These are phyloP conservation scores for Epicoccum nigrum DNA, from an alignment of 2,329 filamentous ascomycete species.

Conservation along the genomic window DNA sequence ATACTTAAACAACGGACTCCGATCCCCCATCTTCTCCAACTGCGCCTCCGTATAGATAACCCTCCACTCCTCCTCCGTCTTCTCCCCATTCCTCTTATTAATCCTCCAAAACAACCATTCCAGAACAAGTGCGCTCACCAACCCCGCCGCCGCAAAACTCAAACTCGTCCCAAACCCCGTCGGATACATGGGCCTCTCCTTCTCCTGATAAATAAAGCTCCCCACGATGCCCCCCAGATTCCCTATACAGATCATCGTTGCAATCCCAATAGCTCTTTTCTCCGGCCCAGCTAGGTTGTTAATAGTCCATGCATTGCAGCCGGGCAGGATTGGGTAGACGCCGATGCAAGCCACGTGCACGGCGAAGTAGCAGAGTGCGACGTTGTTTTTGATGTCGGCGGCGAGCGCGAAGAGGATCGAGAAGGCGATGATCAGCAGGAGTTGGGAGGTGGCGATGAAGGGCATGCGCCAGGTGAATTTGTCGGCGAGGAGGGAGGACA, in stretches of 20 bases:
- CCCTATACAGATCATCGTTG: slow-evolving; percentile 32
- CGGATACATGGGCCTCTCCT: slow-evolving; percentile 40
- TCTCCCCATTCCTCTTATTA: slow-evolving; percentile 42
- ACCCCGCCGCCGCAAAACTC: slow-evolving; percentile 29
- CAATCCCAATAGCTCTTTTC: slow-evolving; percentile 36
- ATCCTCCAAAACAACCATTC: slow-evolving; percentile 39
- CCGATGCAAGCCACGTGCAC: slow-evolving; percentile 51
- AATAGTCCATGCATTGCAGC: slow-evolving; percentile 33
- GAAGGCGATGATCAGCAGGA: slow-evolving; percentile 47
- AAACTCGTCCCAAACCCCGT: slow-evolving; percentile 43
- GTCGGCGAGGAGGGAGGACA: slow-evolving; percentile 26
- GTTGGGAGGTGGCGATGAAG: slow-evolving; percentile 25
- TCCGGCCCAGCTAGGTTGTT: slow-evolving; percentile 32
- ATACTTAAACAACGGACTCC: slow-evolving; percentile 50
- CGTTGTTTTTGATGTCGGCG: slow-evolving; percentile 47
- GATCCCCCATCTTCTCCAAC: slow-evolving; percentile 47
- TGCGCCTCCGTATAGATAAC: slow-evolving; percentile 45
- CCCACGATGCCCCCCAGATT: slow-evolving; percentile 38
- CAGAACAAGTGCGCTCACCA: slow-evolving; percentile 22
- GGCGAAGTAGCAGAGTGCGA: slow-evolving; percentile 52
- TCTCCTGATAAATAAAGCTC: slow-evolving; percentile 40
- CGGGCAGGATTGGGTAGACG: slow-evolving; percentile 32
- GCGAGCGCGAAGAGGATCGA: slow-evolving; percentile 50
- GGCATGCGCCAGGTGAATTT: slow-evolving; percentile 29
- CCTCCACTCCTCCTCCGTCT: slow-evolving; percentile 43